A percentile compares a stretch with the other conserved stretches of the same genome.
Conservation (phyloP, 1,284 basidiomycete species). For the Sporisorium reilianum region DNA sequence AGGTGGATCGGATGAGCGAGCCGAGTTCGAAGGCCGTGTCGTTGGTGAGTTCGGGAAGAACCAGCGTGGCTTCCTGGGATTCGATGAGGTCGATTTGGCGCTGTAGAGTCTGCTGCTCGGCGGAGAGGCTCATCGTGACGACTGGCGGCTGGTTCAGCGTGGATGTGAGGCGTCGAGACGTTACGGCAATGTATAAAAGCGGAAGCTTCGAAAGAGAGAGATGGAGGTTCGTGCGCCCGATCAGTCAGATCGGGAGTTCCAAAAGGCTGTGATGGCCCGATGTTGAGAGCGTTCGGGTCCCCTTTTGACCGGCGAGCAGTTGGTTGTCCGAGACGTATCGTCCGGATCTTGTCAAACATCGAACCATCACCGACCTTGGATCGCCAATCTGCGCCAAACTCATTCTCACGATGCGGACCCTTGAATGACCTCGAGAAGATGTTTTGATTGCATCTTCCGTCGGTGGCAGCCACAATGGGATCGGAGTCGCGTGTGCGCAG, state of each 20-base stretch:
- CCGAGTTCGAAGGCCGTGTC: conserved; percentile 46
- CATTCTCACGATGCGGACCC: too few species aligned
- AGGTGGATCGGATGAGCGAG: conserved; percentile 31
- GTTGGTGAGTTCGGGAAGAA: conserved; percentile 30
- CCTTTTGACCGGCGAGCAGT: background rate
- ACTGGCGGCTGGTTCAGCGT: background rate
- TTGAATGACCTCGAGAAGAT: too few species aligned
- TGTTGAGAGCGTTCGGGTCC: background rate
- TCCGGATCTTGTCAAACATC: background rate
- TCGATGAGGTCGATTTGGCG: conserved; percentile 27
- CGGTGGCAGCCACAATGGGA: too few species aligned
- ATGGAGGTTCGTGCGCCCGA: background rate
- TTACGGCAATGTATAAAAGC: background rate
- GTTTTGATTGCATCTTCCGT: too few species aligned
- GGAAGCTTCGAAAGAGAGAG: background rate
- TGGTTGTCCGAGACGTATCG: background rate
- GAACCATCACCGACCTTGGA: too few species aligned
- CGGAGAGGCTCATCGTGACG: conserved; percentile 10
- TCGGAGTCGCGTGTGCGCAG: background rate
- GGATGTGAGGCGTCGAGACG: background rate
- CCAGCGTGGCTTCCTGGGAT: conserved; percentile 23
- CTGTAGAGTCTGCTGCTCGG: background rate
- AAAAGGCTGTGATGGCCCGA: background rate
- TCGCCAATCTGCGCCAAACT: too few species aligned
- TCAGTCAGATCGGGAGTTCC: background rate